Base-by-base conservation (phyloP, 257 asterid species). In the Solanum boliviense region DNA sequence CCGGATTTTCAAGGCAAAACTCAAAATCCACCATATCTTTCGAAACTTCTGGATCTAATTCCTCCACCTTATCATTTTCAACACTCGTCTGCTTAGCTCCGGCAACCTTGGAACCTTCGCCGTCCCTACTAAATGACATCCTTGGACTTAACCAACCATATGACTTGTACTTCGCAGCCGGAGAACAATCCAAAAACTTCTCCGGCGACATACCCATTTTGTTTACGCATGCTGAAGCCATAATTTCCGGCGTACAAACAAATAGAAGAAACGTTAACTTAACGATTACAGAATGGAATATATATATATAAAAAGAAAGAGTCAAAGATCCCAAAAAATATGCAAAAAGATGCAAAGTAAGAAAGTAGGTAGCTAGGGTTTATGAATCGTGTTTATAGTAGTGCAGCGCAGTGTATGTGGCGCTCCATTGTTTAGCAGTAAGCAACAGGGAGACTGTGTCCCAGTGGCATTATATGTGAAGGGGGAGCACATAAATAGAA, bases 1-100 rank as follows among this genome's bases (percentile, higher is more conserved):
- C 98, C 88, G 98, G 95, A 94, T 95, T 96, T 87, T 95, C 98
- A 0, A 95, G 95, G 0, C 94, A 93, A 94, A 97, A 97, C 96
- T 97, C 98, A 58, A 97, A 97, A 90, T 94, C 99, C 1, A 38
- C 92, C 31, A 92, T 88, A 84, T 91, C 97, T 2, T 87, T 87
- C 25, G 93, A 89, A 35, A 91, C 83, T 41, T 92, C 98, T 36
- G 90, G 96, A 94, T 97, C 98, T 93, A 95, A 84, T 65, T 87
- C 90, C 48, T 87, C 88, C 89, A 84, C 89, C 56, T 74, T 84
- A 29, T 60, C 86, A 4, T 27, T 32, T 67, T 71, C 85, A 21
- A 13, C 89, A n/a, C 60, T 91, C 84, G 87, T 88, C 1, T 86
- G 88, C 89, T 41, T 91, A n/a, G 78, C 84, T 5, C 65, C 86